A percentile compares a stretch with the other conserved stretches of the same genome.
Evolutionary conservation across 2,329 filamentous ascomycete genomes (phyloP).

Genomic region (Monilinia fructigena): DNA sequence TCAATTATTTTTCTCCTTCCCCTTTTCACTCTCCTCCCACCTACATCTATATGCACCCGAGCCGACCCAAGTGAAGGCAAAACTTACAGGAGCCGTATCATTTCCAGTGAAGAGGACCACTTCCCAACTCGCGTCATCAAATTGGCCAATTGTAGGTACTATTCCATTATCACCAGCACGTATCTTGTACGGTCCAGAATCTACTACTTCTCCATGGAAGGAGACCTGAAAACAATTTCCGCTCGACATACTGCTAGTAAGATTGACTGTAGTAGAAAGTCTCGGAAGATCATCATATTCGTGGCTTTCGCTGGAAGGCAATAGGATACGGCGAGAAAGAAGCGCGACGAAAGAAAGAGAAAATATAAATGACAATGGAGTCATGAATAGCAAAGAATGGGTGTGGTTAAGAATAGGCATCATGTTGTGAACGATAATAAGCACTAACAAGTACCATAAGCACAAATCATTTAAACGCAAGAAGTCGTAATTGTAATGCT

Average conservation of each 20-base stretch:
- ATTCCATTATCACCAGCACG: conserved; percentile 9
- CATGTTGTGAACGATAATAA: neutral
- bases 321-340: neutral
- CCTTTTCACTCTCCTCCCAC: neutral
- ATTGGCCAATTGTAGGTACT: conserved; percentile 16
- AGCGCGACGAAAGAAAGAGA: neutral
- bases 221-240: conserved; percentile 10
- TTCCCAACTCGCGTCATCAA: conserved; percentile 12
- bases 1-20: neutral
- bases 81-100: conserved; percentile 17
- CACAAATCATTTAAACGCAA: neutral
- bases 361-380: neutral
- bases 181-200: conserved; percentile 2
- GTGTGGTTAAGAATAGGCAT: neutral
- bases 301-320: neutral
- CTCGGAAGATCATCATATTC: neutral
- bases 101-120: conserved; percentile 19
- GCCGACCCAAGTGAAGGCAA: neutral
- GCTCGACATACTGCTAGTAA: conserved; percentile 12
- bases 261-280: neutral
- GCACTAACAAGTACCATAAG: neutral
- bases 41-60: neutral
- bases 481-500: conserved; percentile 6
- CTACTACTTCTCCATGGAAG: conserved; percentile 15
- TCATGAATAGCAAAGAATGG: neutral